Base-by-base conservation (phyloP, 2,329 filamentous ascomycete genomes). In the Aaosphaeria arxii region DNA sequence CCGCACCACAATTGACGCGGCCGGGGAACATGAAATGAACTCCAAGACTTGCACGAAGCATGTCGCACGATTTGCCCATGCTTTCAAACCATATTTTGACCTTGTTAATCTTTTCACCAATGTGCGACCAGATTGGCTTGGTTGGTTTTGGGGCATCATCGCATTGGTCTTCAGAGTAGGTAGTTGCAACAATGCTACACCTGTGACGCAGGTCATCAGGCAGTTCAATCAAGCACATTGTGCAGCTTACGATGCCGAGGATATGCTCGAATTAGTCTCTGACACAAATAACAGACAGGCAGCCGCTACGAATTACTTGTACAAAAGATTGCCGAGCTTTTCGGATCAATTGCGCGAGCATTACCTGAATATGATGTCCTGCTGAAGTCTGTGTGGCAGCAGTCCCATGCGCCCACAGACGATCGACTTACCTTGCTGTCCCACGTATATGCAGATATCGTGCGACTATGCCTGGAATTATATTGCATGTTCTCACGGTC, bases 61-160 rank as follows among this genome's bases (percentile, higher is more conserved):
- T 43, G 49, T 64, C 9, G 43, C 47, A n/a, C 40, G 55, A 5
- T 65, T 66, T 44, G 46, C 55, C 6, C 53, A 47, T 24, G 40
- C 45, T 9, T 60, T 65, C 49, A 54, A 57, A 30, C 52, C 57
- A 6, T 67, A 60, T 47, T 66, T 65, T 42, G 58, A 63, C 39
- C 45, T 65, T 11, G 48, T 67, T 32, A 48, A 48, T 39, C 54
- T 56, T 7, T 61, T 53, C 32, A 50, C 53, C 13, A 31, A 53
- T 30, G 29, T 56, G n/a, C 49, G 42, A 17, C 32, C 53, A 44
- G 56, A 58, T 47, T 65, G 58, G 59, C 28, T 49, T 24, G 49
- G 50, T 9, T 61, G 52, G 38, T 58, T 66, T 36, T 67, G 63
- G 63, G 57, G 54, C 28, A 45, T 47, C 17, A 42, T 64, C 11